phyloP scores from a whole-genome alignment of 1,284 basidiomycete genomes.

The Ceratobasidium theobromae region DNA sequence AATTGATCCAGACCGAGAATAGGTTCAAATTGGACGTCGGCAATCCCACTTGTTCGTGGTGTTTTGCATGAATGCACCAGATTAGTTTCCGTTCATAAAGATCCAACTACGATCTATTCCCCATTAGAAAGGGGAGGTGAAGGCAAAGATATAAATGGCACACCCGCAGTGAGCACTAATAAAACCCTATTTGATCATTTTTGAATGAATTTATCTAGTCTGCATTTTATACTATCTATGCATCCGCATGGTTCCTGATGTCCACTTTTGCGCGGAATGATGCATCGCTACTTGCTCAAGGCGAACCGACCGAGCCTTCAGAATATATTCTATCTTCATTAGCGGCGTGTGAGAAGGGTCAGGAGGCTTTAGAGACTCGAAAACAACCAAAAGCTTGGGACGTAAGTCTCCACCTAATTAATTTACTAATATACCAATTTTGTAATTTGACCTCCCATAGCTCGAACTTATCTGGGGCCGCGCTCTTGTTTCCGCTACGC shows the following conservation, averaged over 20 bases:
- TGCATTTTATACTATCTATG: slow-evolving; percentile 63
- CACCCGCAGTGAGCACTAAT: neutral
- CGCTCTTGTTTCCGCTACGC: neutral
- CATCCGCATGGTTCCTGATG: slow-evolving; percentile 60
- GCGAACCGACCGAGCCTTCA: slow-evolving; percentile 54
- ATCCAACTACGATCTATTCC: slow-evolving; percentile 55
- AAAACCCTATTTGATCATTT: neutral
- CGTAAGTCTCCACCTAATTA: neutral
- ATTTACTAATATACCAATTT: neutral
- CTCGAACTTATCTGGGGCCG: slow-evolving; percentile 9
- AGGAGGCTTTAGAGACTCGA: neutral
- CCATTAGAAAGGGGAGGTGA: neutral
- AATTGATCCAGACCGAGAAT: slow-evolving; percentile 41
- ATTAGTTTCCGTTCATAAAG: slow-evolving; percentile 54
- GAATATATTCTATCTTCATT: slow-evolving; percentile 46
- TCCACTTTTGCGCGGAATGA: slow-evolving; percentile 59
- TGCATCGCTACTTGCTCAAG: slow-evolving; percentile 50
- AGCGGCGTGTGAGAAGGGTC: slow-evolving; percentile 12
- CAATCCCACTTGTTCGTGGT: slow-evolving; percentile 57
- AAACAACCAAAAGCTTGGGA: slow-evolving; percentile 12
- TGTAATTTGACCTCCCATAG: neutral
- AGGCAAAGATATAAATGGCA: neutral
- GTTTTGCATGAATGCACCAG: slow-evolving; percentile 67
- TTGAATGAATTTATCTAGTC: slow-evolving; percentile 40
- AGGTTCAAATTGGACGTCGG: slow-evolving; percentile 50